These are phyloP conservation scores for Ormosia emarginata DNA, from an alignment of 306 rosid species.

Conservation along the genomic window DNA sequence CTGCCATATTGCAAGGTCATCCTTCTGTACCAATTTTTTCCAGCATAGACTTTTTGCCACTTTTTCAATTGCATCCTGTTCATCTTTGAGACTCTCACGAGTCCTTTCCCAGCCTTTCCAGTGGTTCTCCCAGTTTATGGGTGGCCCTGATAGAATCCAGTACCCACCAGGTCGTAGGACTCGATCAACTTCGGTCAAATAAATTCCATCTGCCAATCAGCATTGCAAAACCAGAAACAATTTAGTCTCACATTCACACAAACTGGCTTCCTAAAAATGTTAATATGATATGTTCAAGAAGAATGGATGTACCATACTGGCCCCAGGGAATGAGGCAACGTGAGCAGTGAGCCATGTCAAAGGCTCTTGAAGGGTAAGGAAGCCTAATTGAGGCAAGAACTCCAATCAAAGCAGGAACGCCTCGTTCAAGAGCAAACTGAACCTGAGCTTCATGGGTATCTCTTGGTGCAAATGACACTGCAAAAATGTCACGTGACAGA, in stretches of 20 bases:
- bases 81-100: conserved; percentile 55
- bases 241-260: background rate
- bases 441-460: conserved; percentile 98
- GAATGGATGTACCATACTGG: conserved; percentile 43
- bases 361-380: conserved; percentile 93
- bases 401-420: conserved; percentile 93
- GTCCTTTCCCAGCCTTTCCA: conserved; percentile 89
- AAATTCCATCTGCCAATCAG: conserved; percentile 66
- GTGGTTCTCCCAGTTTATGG: conserved; percentile 82
- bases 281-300: background rate
- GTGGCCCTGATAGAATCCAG: conserved; percentile 98
- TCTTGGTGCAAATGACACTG: conserved; percentile 94
- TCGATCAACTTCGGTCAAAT: conserved; percentile 80
- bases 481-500: conserved; percentile 69
- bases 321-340: conserved; percentile 99
- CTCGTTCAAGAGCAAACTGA: conserved; percentile 95
- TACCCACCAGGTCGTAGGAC: conserved; percentile 88
- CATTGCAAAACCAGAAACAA: background rate
- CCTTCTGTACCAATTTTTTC: conserved; percentile 71
- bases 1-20: conserved; percentile 89
- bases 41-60: conserved; percentile 88
- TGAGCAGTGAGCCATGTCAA: conserved; percentile 98
- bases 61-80: conserved; percentile 64
- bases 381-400: conserved; percentile 85
- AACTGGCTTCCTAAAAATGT: background rate